Evolutionary conservation across 2,329 filamentous ascomycete genomes (phyloP).

Genomic region (Teratosphaeria nubilosa): DNA sequence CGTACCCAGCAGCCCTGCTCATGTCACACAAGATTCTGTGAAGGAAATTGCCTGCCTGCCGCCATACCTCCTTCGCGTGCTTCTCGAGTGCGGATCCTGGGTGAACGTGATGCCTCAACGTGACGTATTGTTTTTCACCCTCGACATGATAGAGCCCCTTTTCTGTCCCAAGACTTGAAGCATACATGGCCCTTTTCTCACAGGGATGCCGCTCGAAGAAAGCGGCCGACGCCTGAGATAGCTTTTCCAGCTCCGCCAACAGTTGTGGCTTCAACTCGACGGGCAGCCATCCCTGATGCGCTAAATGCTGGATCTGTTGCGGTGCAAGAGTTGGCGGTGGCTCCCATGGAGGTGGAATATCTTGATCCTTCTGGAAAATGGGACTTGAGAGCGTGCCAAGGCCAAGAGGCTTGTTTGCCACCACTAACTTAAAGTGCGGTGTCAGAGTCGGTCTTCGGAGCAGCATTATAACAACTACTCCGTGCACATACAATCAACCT

Average conservation of each 20-base stretch:
- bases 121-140: conserved; percentile 22
- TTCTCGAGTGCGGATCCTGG: conserved; percentile 1
- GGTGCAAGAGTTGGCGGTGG: conserved; percentile 7
- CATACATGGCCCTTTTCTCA: conserved; percentile 9
- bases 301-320: conserved; percentile 5
- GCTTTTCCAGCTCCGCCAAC: neutral
- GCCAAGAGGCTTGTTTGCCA: neutral
- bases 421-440: neutral
- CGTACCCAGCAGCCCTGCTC: conserved; percentile 11
- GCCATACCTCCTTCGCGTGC: conserved; percentile 12
- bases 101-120: conserved; percentile 12
- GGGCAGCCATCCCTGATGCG: conserved; percentile 7
- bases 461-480: neutral
- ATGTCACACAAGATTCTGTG: conserved; percentile 20
- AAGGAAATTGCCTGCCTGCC: conserved; percentile 10
- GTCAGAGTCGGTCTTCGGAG: neutral
- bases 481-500: neutral
- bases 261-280: conserved; percentile 3
- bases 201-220: conserved; percentile 5
- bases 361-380: neutral
- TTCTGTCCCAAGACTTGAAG: conserved; percentile 17
- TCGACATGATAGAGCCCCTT: conserved; percentile 17
- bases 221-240: conserved; percentile 1
- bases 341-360: conserved; percentile 1
- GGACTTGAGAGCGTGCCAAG: neutral